A percentile compares a stretch with the other conserved stretches of the same genome.
Conservation (phyloP, 805 yeast species). For the Soucietia sequanensis region DNA sequence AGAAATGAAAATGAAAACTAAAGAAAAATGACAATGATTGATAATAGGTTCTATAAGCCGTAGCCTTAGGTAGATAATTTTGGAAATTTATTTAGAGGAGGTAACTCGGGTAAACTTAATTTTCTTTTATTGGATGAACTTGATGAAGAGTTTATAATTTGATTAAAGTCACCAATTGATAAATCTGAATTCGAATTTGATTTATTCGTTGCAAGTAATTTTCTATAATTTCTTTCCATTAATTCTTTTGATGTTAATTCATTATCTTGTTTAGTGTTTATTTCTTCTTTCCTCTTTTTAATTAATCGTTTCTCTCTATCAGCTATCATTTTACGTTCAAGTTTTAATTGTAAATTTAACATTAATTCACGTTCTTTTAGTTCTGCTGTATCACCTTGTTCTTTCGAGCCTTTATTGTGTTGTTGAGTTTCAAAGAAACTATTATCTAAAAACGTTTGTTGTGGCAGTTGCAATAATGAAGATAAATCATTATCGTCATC, state of each 20-base stretch:
- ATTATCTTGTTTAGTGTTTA: neutral
- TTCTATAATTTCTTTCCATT: neutral
- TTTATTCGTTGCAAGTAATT: no score
- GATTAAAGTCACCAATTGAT: no score
- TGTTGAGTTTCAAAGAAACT: neutral
- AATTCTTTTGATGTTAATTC: neutral
- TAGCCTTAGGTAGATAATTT: constrained; percentile 4
- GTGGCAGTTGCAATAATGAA: neutral
- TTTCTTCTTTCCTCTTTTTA: no score
- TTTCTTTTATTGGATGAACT: no score
- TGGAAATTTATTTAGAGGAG: constrained; percentile 26
- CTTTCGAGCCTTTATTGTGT: no score
- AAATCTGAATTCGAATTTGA: no score
- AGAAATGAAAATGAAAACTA: no score
- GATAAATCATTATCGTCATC: constrained; percentile 4
- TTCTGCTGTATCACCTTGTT: neutral
- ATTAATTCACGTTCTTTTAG: neutral
- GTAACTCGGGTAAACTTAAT: constrained; percentile 19
- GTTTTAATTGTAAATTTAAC: neutral
- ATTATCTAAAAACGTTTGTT: no score
- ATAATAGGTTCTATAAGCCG: no score
- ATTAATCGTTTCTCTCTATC: neutral
- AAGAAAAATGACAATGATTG: no score
- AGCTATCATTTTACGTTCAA: constrained; percentile 1
- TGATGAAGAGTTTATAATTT: no score